Evolutionary conservation across 139 green algal genomes (phyloP).

Genomic region (Pseudopediastrum boryanum): DNA sequence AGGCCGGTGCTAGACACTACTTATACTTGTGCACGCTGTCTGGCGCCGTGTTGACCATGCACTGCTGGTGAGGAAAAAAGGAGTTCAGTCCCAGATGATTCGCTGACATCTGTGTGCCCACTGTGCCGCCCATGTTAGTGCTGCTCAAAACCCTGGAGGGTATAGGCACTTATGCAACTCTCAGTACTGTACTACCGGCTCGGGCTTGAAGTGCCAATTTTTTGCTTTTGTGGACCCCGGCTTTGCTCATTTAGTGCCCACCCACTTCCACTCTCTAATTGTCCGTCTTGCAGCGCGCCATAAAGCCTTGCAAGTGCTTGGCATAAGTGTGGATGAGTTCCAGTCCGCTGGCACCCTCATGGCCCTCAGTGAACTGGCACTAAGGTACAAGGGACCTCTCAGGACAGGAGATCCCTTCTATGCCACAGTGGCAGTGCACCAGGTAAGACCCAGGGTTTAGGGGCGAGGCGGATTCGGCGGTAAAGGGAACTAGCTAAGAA

Average conservation of each 20-base stretch:
- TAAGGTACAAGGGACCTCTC: constrained; percentile 38
- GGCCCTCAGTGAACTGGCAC: constrained; percentile 35
- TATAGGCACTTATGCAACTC: too few relatives aligned
- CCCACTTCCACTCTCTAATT: not conserved
- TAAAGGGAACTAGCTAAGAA: too few relatives aligned
- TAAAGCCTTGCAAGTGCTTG: constrained; percentile 8
- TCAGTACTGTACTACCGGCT: not conserved
- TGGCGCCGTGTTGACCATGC: too few relatives aligned
- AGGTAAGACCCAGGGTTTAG: not conserved
- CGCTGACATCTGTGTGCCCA: too few relatives aligned
- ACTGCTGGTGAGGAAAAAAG: too few relatives aligned
- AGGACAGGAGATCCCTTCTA: constrained; percentile 26
- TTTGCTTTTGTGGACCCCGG: not conserved
- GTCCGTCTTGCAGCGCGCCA: constrained; percentile 8
- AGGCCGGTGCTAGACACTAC: too few relatives aligned
- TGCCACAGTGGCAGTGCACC: constrained; percentile 16
- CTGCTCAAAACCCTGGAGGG: not conserved
- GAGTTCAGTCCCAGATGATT: too few relatives aligned
- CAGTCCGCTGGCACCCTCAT: constrained; percentile 19
- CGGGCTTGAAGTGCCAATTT: not conserved
- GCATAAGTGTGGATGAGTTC: constrained; percentile 14
- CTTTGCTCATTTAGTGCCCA: not conserved
- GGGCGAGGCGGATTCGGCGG: not conserved
- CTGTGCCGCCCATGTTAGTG: not conserved
- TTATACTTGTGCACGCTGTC: too few relatives aligned